These are phyloP conservation scores for Stachybotrys chlorohalonatus DNA, from an alignment of 2,329 filamentous ascomycete species.

Conservation along the genomic window DNA sequence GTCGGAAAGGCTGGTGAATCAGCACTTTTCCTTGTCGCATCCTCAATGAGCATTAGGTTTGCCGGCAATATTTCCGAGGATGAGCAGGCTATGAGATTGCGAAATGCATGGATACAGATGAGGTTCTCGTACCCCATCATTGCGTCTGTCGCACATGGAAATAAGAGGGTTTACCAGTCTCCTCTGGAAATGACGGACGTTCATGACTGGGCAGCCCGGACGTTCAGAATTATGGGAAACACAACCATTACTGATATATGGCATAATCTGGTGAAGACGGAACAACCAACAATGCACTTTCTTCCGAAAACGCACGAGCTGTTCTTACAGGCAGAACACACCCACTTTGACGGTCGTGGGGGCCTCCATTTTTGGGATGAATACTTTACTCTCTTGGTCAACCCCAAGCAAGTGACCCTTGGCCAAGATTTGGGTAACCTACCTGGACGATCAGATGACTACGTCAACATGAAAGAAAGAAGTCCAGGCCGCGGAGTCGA, in stretches of 20 bases:
- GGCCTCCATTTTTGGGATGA: slow-evolving; percentile 3
- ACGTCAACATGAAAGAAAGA: not conserved
- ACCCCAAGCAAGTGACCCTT: slow-evolving; percentile 1
- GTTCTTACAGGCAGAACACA: slow-evolving; percentile 2
- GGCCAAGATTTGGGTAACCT: slow-evolving; percentile 2
- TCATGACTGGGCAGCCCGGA: slow-evolving; percentile 1
- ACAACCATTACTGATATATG: slow-evolving; percentile 1
- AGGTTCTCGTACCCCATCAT: slow-evolving; percentile 3
- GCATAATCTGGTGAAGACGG: slow-evolving; percentile 1
- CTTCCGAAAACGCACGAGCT: slow-evolving; percentile 2
- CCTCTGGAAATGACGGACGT: not conserved
- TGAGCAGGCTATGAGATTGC: not conserved
- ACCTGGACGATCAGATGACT: slow-evolving; percentile 3
- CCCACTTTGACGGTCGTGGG: slow-evolving; percentile 3
- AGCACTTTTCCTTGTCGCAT: slow-evolving; percentile 3
- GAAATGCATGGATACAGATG: slow-evolving; percentile 3
- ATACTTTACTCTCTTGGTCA: slow-evolving; percentile 2
- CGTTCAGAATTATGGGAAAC: slow-evolving; percentile 2
- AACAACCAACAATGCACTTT: slow-evolving; percentile 2
- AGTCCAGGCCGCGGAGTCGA: not conserved
- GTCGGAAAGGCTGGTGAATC: slow-evolving; percentile 1
- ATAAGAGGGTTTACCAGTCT: slow-evolving; percentile 2
- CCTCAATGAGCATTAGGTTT: slow-evolving; percentile 1
- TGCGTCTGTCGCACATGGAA: slow-evolving; percentile 1
- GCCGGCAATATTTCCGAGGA: not conserved